Evolutionary conservation across 1,284 basidiomycete species (phyloP), one percentile per base, ranked within the genome.

Genomic region (Ustilago cynodontis): DNA sequence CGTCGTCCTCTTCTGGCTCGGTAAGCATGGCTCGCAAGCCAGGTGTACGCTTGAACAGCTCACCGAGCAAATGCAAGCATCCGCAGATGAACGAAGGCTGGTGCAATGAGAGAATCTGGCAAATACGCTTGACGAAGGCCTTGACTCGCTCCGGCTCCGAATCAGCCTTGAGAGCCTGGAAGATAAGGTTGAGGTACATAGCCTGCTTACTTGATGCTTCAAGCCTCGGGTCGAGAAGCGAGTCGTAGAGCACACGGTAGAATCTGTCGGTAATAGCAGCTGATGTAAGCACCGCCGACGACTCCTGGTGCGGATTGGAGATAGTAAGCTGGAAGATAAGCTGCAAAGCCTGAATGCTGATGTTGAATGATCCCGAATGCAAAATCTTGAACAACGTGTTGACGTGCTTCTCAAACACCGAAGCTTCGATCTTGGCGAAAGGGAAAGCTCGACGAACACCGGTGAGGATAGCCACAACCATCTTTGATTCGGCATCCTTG

Each of bases 391-490:
- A 99, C 26, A 98, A 90, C 0, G 94, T 96, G 85, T 95, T 92
- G 83, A 98, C 92, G 83, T 98, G 95, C 72, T 91, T 90, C 79
- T 92, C 90, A 79, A 98, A 91, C 88, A 82, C 90, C 87, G 81
- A 92, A 28, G 89, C 88, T 52, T 90, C 88, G 35, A 90, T 56
- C 89, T 92, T 92, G 13, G 94, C 94, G 83, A 94, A 99, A 0
- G 97, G 97, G 64, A 98, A 88, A 1, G 96, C 95, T 29, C 97
- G 93, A 84, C 98, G 98, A 51, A 99, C 92, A 59, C 97, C 96
- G 0, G 94, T 95, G 64, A 99, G 87, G 43, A 98, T 92, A 1
- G 95, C 96, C 18, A 94, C 93, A 41, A 97, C 90, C 60, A 98
- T 88, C 86, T 92, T 93, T 58, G 93, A 72, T n/a, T 85, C 78